phyloP scores from a whole-genome alignment of 2,329 filamentous ascomycete genomes.

The Periconia sp. region DNA sequence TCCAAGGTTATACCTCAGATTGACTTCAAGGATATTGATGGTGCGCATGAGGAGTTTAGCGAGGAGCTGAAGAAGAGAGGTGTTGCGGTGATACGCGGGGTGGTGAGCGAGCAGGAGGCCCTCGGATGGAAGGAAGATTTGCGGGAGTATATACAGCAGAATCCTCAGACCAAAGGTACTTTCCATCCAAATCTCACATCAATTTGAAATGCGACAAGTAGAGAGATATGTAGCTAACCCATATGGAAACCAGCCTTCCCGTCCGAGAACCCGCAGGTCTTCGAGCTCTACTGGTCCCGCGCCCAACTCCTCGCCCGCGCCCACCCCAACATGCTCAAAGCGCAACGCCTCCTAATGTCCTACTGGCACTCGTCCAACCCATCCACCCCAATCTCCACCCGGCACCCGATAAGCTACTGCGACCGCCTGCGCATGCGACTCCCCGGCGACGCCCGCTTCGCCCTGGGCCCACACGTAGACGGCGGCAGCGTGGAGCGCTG shows the following conservation, averaged over 20 bases:
- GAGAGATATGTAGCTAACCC: constrained; percentile 9
- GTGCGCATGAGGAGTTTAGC: constrained; percentile 58
- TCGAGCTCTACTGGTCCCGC: constrained; percentile 54
- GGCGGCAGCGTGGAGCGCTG: constrained; percentile 55
- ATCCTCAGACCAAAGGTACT: constrained; percentile 47
- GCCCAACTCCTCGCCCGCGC: constrained; percentile 50
- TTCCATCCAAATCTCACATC: no score
- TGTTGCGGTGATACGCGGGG: constrained; percentile 51
- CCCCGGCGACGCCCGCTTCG: constrained; percentile 55
- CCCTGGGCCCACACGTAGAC: constrained; percentile 60
- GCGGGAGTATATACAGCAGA: constrained; percentile 48
- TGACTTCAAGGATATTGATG: constrained; percentile 49
- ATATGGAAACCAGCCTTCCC: constrained; percentile 44
- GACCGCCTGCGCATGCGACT: constrained; percentile 57
- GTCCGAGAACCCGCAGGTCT: constrained; percentile 52
- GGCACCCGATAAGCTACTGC: constrained; percentile 52
- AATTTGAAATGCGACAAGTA: no score
- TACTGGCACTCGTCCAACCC: constrained; percentile 53
- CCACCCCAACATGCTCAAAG: constrained; percentile 50
- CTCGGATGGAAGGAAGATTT: constrained; percentile 49
- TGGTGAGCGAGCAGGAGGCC: constrained; percentile 47
- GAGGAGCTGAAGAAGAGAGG: constrained; percentile 60
- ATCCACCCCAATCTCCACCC: constrained; percentile 45
- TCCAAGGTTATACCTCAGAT: constrained; percentile 51
- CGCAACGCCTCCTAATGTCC: constrained; percentile 52